These are phyloP conservation scores for Pleurotus sapidus DNA, from an alignment of 768 basidiomycete genomes.

Conservation along the genomic window DNA sequence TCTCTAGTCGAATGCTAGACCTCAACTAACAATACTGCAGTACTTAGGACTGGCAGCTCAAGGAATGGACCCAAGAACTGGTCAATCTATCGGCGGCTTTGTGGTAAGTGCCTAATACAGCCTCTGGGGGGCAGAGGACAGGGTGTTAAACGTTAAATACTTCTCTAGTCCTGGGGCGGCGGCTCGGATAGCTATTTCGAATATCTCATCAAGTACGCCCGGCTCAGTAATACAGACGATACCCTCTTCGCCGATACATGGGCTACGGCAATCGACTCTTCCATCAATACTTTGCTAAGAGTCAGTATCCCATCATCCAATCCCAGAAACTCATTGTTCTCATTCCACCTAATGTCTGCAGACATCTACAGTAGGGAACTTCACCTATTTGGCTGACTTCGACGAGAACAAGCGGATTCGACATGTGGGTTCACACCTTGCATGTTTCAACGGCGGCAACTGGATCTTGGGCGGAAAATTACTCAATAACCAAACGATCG, in stretches of 20 bases:
- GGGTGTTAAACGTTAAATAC: neutral
- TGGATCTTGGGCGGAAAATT: constrained; percentile 73
- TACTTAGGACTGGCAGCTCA: constrained; percentile 49
- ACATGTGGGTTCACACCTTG: constrained; percentile 70
- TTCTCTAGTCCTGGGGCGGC: constrained; percentile 55
- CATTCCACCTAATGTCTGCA: constrained; percentile 15
- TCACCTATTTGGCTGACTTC: constrained; percentile 64
- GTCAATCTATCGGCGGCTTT: constrained; percentile 39
- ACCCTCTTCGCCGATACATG: constrained; percentile 62
- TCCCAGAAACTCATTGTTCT: neutral
- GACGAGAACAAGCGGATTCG: constrained; percentile 43
- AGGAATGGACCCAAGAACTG: constrained; percentile 49
- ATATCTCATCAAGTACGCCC: constrained; percentile 71
- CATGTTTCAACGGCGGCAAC: constrained; percentile 74
- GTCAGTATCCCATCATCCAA: constrained; percentile 27
- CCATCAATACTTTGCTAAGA: constrained; percentile 56
- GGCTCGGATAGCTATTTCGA: constrained; percentile 78
- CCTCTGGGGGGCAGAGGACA: neutral
- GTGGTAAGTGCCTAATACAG: constrained; percentile 33
- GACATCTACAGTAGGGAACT: constrained; percentile 64
- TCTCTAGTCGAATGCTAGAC: neutral
- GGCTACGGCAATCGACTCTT: constrained; percentile 69
- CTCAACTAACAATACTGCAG: neutral
- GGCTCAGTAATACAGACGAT: constrained; percentile 64
- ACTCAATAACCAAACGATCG: constrained; percentile 68